Evolutionary conservation across 2,329 filamentous ascomycete genomes (phyloP), one percentile per base, ranked within the genome.

Genomic region (Chaetoscypha palmicola): DNA sequence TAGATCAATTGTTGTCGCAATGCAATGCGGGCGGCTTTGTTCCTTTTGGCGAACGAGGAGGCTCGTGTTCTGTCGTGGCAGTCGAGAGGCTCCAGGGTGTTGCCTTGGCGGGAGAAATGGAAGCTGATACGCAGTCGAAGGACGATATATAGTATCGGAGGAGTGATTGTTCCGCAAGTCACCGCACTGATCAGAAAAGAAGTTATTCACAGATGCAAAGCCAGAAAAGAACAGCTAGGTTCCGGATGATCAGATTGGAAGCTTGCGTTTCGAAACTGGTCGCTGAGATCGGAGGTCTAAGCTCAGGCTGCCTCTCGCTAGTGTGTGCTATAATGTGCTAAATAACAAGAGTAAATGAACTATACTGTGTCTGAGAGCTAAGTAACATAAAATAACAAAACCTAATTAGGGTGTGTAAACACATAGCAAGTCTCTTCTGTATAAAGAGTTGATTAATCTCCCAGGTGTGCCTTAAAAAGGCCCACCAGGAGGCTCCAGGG

Each of bases 1-100:
- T 24, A 37, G 41, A 44, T 47, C 24, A 41, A 40, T 41, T 42
- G 48, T 46, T 51, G 49, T 51, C 46, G 51, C 49, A 50, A 50
- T 38, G 49, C 33, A n/a, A 30, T 43, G 39, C 38, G 34, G 47
- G 30, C 33, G 40, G 37, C 33, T 46, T 38, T 38, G 36, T 44
- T 40, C 46, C n/a, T n/a, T 38, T 46, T 48, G 36, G 37, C 40
- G 35, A 43, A 11, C 5, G 9, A 10, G 26, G 31, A 19, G 38
- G 11, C n/a, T n/a, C 7, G 21, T 24, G 21, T 21, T n/a, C 14
- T 37, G 20, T n/a, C 23, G 20, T 38, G 20, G 36, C 36, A n/a
- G n/a, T n/a, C n/a, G n/a, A n/a, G n/a, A n/a, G n/a, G n/a, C n/a
- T n/a, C 7, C n/a, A 16, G 12, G 36, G 22, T 24, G 22, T 20